Evolutionary conservation across 2,329 filamentous ascomycete species (phyloP), one percentile per base, ranked within the genome.

Genomic region (Xylariales sp.): DNA sequence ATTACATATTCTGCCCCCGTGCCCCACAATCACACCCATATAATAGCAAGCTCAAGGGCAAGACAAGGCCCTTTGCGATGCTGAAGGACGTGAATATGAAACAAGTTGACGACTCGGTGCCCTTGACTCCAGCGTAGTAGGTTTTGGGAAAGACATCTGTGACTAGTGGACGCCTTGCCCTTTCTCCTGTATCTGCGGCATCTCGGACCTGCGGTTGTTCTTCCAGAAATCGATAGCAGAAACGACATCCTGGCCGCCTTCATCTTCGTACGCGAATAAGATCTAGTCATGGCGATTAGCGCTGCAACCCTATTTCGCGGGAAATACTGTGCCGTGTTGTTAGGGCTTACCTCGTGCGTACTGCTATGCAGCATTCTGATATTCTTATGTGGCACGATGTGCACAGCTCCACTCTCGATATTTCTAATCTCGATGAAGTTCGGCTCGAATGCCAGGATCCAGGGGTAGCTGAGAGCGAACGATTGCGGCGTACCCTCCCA

Each of bases 191-290:
- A 42, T 38, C 40, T 39, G 40, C 27, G 32, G 44, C 36, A 46
- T 37, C 36, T 46, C 44, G 15, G 44, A 46, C 28, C 68, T 70
- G 45, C 74, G 65, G 55, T 71, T 77, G 53, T 71, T 82, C 69
- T 82, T 88, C 91, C 91, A 98, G 71, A 98, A 98, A 68, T 98
- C 93, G 59, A 98, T 80, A 48, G 88, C 89, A 54, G 93, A 89
- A 49, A 98, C 86, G 39, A 95, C 83, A 60, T 98, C 93, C 60
- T 94, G 88, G 52, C 93, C 91, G 50, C 80, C 73, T 62, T 98
- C 93, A 58, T 97, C 91, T 70, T 98, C 93, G 62, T 96, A 96
- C 36, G 93, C 91, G 66, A 96, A 97, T 39, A 98, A 68, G 54
- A 98, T 97, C 93, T 98, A 31, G 29, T 28, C 50, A 28, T 9